phyloP scores from a whole-genome alignment of 2,329 filamentous ascomycete genomes.

The Aspergillus aculeatus region DNA sequence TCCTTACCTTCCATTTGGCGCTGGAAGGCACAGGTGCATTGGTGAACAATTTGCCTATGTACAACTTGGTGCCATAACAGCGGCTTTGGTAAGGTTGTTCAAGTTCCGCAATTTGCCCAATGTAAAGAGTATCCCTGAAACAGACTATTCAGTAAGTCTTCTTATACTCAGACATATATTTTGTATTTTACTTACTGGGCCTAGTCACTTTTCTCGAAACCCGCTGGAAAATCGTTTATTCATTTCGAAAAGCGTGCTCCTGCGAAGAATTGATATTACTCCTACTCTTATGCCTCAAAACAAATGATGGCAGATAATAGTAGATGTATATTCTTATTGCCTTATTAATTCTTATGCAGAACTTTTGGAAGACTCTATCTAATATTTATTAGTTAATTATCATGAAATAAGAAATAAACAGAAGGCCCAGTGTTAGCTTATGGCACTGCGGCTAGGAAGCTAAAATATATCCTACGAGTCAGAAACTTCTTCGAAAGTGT shows the following conservation, averaged over 20 bases:
- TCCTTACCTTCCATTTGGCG: constrained; percentile 91
- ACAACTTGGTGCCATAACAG: constrained; percentile 82
- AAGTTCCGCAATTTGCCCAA: constrained; percentile 65
- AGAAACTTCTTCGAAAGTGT: too few relatives aligned
- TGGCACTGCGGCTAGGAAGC: too few relatives aligned
- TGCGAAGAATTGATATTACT: constrained; percentile 26
- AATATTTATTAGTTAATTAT: too few relatives aligned
- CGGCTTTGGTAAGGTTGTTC: constrained; percentile 72
- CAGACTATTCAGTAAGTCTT: constrained; percentile 56
- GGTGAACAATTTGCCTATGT: constrained; percentile 95
- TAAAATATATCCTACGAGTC: too few relatives aligned
- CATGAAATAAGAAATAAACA: too few relatives aligned
- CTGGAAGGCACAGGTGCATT: constrained; percentile 89
- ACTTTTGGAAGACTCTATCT: background rate
- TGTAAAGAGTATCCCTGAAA: constrained; percentile 40
- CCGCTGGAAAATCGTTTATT: constrained; percentile 68
- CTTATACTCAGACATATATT: background rate
- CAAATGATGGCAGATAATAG: background rate
- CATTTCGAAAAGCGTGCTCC: constrained; percentile 62
- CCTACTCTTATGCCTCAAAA: background rate
- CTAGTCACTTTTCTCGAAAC: constrained; percentile 67
- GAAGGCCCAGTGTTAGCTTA: too few relatives aligned
- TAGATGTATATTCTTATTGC: background rate
- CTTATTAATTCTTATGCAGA: background rate
- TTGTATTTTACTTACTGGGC: constrained; percentile 12